phyloP scores from a whole-genome alignment of 2,329 filamentous ascomycete genomes.

The Boeremia lycopersici region DNA sequence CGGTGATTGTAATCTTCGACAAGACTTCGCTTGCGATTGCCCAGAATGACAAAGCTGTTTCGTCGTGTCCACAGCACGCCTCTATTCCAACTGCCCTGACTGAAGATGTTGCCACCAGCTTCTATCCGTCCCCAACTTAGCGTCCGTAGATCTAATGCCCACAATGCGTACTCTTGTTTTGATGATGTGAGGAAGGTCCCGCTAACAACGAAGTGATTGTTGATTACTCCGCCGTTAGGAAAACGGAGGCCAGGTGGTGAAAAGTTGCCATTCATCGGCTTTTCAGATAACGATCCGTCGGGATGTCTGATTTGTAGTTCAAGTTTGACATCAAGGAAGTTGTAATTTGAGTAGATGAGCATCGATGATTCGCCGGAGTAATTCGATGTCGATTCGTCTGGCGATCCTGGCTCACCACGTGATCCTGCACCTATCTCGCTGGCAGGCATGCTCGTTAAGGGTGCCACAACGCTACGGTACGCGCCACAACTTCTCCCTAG shows the following conservation, averaged over 20 bases:
- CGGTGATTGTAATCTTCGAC: constrained; percentile 99
- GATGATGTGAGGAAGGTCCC: constrained; percentile 97
- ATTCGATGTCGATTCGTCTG: constrained; percentile 37
- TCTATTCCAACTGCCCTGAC: constrained; percentile 96
- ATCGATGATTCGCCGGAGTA: constrained; percentile 65
- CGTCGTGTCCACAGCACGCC: constrained; percentile 91
- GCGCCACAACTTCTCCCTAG: constrained; percentile 93
- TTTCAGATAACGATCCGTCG: constrained; percentile 84
- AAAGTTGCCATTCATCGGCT: constrained; percentile 83
- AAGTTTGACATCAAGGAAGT: constrained; percentile 95
- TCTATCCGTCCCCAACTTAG: constrained; percentile 96
- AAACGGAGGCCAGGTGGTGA: constrained; percentile 93
- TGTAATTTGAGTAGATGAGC: constrained; percentile 99
- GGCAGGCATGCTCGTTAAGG: constrained; percentile 70
- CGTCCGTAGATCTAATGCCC: constrained; percentile 87
- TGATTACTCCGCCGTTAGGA: constrained; percentile 93
- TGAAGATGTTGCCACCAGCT: constrained; percentile 88
- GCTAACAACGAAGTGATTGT: constrained; percentile 95
- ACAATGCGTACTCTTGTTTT: constrained; percentile 96
- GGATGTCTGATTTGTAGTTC: constrained; percentile 87
- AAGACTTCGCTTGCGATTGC: constrained; percentile 88
- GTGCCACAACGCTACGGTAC: constrained; percentile 92
- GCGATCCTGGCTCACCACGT: constrained; percentile 49
- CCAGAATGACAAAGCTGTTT: constrained; percentile 94
- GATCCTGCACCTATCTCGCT: constrained; percentile 68